Percentiles rank a stretch among this genome's conserved stretches.
These are phyloP conservation scores for Pseudozyma pruni DNA, from an alignment of 1,284 basidiomycete genomes.

Conservation along the genomic window DNA sequence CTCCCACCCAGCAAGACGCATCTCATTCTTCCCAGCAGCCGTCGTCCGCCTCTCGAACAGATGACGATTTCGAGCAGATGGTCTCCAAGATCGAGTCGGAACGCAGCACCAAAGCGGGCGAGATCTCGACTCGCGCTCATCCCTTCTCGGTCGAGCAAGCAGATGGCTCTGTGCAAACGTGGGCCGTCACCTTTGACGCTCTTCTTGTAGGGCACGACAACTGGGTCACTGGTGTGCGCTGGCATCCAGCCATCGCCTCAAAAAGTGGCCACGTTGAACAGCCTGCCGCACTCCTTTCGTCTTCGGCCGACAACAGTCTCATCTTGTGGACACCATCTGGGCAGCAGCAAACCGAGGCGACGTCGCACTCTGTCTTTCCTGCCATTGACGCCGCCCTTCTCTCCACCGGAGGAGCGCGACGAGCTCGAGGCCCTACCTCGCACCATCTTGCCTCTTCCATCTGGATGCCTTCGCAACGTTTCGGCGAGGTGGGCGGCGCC, in stretches of 20 bases:
- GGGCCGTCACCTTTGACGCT: slow-evolving; percentile 63
- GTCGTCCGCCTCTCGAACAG: slow-evolving; percentile 2
- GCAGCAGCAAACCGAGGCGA: neutral
- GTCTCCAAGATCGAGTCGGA: slow-evolving; percentile 57
- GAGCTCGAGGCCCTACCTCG: slow-evolving; percentile 57
- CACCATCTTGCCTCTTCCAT: slow-evolving; percentile 49
- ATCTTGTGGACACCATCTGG: slow-evolving; percentile 64
- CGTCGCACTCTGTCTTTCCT: slow-evolving; percentile 21
- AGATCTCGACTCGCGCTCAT: slow-evolving; percentile 51
- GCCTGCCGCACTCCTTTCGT: slow-evolving; percentile 63
- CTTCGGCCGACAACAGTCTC: slow-evolving; percentile 63
- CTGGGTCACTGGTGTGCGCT: slow-evolving; percentile 63
- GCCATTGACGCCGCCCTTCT: slow-evolving; percentile 71
- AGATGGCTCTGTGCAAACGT: slow-evolving; percentile 20
- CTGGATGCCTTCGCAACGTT: slow-evolving; percentile 63
- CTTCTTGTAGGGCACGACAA: slow-evolving; percentile 64
- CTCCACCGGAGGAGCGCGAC: slow-evolving; percentile 31
- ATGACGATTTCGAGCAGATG: slow-evolving; percentile 62
- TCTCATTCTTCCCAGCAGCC: neutral
- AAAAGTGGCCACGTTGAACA: slow-evolving; percentile 13
- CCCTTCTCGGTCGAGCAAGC: slow-evolving; percentile 14
- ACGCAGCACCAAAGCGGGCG: slow-evolving; percentile 32
- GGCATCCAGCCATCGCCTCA: slow-evolving; percentile 42
- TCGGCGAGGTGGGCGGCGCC: slow-evolving; percentile 64
- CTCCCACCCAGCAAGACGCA: slow-evolving; percentile 5